Evolutionary conservation across 208 protist genomes (phyloP).

Genomic region (Wallacemonas sp.): DNA sequence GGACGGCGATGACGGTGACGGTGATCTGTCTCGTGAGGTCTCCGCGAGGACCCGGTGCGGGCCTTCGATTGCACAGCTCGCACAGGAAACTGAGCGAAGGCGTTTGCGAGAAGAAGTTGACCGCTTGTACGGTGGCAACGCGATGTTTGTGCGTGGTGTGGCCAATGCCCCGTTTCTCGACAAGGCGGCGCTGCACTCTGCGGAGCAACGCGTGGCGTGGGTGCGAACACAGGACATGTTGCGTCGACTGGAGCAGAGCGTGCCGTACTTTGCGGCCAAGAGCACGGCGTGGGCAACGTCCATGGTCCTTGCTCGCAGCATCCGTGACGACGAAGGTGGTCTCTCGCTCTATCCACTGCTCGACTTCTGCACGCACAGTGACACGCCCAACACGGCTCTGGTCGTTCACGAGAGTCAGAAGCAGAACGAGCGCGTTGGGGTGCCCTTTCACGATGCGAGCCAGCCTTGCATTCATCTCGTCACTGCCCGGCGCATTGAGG

Average conservation of each 20-base stretch:
- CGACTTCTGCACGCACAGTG: constrained; percentile 82
- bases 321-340: constrained; percentile 52
- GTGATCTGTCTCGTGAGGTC: too few species aligned
- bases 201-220: constrained; percentile 67
- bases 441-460: constrained; percentile 33
- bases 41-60: constrained; percentile 14
- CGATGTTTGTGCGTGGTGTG: constrained; percentile 51
- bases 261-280: constrained; percentile 83
- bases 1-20: constrained; percentile 39
- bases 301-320: constrained; percentile 68
- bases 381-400: constrained; percentile 45
- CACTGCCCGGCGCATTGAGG: constrained; percentile 32
- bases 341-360: constrained; percentile 74
- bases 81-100: not conserved
- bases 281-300: constrained; percentile 76
- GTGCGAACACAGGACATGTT: constrained; percentile 47
- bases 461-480: constrained; percentile 63
- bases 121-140: constrained; percentile 78
- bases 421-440: constrained; percentile 18
- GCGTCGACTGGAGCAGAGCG: constrained; percentile 73
- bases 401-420: not conserved
- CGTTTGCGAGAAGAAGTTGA: constrained; percentile 52
- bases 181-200: constrained; percentile 36
- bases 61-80: not conserved
- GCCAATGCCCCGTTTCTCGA: constrained; percentile 76